phyloP scores from a whole-genome alignment of 441 rosid genomes.

The Sinapis alba region DNA sequence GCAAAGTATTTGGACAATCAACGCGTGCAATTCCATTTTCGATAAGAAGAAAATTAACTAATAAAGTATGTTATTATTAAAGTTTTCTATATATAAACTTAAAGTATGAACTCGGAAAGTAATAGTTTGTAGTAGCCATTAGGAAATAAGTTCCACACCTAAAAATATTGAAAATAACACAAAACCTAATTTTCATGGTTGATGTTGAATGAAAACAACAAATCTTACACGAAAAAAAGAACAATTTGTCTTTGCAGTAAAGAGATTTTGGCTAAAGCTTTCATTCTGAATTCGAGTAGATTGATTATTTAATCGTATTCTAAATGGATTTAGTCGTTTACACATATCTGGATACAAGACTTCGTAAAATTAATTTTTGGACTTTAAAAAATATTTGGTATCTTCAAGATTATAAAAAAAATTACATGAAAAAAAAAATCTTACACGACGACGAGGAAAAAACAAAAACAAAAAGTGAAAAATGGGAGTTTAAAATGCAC shows the following conservation, averaged over 20 bases:
- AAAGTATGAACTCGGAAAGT: conserved; percentile 29
- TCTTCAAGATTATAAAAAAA: no score
- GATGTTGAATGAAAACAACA: conserved; percentile 12
- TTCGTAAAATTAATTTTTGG: no score
- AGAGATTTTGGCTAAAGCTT: no score
- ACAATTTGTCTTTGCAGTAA: no score
- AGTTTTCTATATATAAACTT: background rate
- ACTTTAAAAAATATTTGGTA: no score
- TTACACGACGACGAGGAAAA: background rate
- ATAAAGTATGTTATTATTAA: background rate
- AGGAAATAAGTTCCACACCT: conserved; percentile 29
- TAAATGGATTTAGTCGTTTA: no score
- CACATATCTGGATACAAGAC: no score
- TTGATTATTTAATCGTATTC: no score
- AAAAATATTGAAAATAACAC: conserved; percentile 20
- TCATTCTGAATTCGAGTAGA: no score
- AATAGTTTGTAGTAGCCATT: background rate
- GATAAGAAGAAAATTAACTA: background rate
- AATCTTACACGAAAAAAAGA: background rate
- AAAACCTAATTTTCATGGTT: conserved; percentile 31
- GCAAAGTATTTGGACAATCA: background rate
- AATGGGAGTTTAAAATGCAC: background rate
- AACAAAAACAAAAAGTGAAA: background rate
- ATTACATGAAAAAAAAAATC: background rate
- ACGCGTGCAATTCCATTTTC: background rate